Evolutionary conservation across 371 early-diverging fungal genomes (phyloP), one percentile per base, ranked within the genome.

Genomic region (Aphelidium insulamus): DNA sequence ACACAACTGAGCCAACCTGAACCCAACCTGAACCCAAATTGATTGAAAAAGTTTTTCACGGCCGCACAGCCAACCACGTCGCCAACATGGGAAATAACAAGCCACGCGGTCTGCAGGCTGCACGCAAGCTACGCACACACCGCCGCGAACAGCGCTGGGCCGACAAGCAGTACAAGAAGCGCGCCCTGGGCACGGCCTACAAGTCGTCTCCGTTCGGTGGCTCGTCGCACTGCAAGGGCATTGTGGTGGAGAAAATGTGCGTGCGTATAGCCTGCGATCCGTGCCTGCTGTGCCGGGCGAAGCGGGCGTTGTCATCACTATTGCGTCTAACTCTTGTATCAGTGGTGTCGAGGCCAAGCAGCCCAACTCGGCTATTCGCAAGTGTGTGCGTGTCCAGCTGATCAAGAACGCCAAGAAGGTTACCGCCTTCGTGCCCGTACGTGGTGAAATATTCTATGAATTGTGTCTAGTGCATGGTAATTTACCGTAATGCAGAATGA

Each of bases 281-380:
- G 0, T 40, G 11, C 27, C 10, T 5, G 4, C n/a, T n/a, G 29
- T n/a, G 12, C 18, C n/a, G 26, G 29, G 33, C 16, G 33, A 4
- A 23, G 6, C 29, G 2, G 27, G 30, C 10, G 29, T 27, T 15
- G 29, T 11, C 12, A 34, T 38, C 6, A 29, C 28, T 34, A 17
- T 28, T 21, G 18, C 22, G n/a, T 27, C 21, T 26, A 26, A 9
- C 9, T 21, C 23, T 27, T n/a, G 11, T 8, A 23, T 21, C 27
- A 84, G 82, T 66, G 99, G 98, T 78, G 90, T 99, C 49, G 99
- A 98, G 73, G 95, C 99, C 50, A 99, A 99, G 69, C 99, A 99
- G 72, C 99, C 99, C 51, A 99, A 99, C 88, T 99, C 99, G 64
- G 99, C 99, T 52, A 92, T 98, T 71, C 90, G 99, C 72, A 99